phyloP scores from a whole-genome alignment of 202 grass and related monocot species.

The Zizania palustris region DNA sequence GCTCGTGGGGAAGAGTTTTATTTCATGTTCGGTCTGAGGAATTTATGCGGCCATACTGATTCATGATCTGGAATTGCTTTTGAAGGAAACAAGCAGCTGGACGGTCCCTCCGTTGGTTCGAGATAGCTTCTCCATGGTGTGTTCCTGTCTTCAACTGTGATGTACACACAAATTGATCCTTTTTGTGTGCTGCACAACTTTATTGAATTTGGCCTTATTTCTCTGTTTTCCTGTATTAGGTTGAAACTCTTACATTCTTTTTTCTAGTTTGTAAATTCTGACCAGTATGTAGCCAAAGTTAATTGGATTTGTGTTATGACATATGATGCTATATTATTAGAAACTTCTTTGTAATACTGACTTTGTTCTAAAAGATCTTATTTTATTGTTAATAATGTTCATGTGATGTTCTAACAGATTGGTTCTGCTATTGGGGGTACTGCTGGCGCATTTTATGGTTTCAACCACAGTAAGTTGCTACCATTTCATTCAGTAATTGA shows the following conservation, averaged over 20 bases:
- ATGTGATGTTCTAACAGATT: slow-evolving; percentile 49
- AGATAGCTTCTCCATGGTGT: slow-evolving; percentile 89
- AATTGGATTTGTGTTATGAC: not conserved
- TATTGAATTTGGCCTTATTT: not conserved
- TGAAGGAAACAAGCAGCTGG: slow-evolving; percentile 82
- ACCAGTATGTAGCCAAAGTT: not conserved
- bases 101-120: slow-evolving; percentile 66
- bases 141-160: not conserved
- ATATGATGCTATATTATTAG: not conserved
- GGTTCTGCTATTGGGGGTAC: slow-evolving; percentile 87
- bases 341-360: not conserved
- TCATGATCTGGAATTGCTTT: not conserved
- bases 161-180: not conserved
- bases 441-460: slow-evolving; percentile 86
- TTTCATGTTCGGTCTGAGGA: not conserved
- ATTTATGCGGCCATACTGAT: not conserved
- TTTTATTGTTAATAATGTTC: not conserved
- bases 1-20: not conserved
- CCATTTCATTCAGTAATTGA: not conserved
- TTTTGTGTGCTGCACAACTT: not conserved
- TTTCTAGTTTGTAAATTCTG: not conserved
- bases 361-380: not conserved
- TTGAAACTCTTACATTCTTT: not conserved
- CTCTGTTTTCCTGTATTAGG: not conserved
- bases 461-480: slow-evolving; percentile 69